Evolutionary conservation across 192 early-diverging fungal genomes (phyloP).

Genomic region (Endogone sp.): DNA sequence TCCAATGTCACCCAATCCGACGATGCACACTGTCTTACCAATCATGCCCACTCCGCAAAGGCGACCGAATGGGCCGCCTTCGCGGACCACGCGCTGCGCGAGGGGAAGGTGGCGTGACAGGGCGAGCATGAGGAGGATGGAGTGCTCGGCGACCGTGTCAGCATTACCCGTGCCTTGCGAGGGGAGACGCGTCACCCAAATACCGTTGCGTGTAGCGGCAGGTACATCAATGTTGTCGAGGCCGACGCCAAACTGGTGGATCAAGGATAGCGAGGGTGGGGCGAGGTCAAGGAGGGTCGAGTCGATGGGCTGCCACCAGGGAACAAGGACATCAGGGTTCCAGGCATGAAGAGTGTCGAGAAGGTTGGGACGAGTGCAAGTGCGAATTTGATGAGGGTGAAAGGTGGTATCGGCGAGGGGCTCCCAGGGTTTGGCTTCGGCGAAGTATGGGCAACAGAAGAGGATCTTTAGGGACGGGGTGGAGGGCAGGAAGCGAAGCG

Average conservation of each 20-base stretch:
- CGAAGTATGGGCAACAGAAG: too few relatives aligned
- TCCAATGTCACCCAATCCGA: constrained; percentile 58
- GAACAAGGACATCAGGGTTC: constrained; percentile 7
- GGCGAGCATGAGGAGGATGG: constrained; percentile 12
- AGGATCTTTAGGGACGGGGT: too few relatives aligned
- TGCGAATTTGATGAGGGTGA: too few relatives aligned
- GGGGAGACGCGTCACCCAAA: constrained; percentile 11
- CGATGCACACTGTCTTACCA: constrained; percentile 49
- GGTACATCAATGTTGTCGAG: constrained; percentile 12
- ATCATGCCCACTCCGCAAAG: constrained; percentile 12
- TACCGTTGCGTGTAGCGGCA: constrained; percentile 8
- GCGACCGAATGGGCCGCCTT: constrained; percentile 1
- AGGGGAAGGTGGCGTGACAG: neutral
- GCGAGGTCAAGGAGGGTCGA: neutral
- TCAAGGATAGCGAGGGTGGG: constrained; percentile 2
- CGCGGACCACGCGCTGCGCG: neutral
- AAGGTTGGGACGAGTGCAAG: too few relatives aligned
- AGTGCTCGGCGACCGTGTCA: constrained; percentile 11
- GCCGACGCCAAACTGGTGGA: constrained; percentile 16
- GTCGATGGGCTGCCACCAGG: constrained; percentile 9
- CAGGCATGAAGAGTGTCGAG: too few relatives aligned
- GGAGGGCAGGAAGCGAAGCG: too few relatives aligned
- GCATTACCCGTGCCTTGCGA: constrained; percentile 9
- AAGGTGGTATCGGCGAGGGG: too few relatives aligned
- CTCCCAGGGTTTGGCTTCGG: too few relatives aligned